Base-by-base conservation (phyloP, 306 rosid genomes). In the Cicer cuneatum region DNA sequence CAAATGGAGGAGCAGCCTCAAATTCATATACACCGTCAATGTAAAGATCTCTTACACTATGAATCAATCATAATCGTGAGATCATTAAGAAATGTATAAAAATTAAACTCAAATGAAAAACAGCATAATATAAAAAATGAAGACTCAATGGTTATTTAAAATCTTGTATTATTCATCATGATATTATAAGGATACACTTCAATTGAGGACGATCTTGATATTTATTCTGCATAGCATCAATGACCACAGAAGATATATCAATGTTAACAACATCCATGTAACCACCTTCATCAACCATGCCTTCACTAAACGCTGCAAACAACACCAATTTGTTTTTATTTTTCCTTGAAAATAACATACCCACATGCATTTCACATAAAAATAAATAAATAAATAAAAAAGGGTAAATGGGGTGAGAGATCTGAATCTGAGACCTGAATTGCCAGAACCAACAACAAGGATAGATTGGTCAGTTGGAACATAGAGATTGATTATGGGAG, bases 371-470 rank as follows among this genome's bases (percentile, higher is more conserved):
- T 46, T 15, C 56, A 68, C n/a, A 62, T 16, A 39, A 43, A 42
- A 4, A 80, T 49, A 49, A 52, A 6, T 1, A 40, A 11, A 46
- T 69, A 71, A 61, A 60, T 35, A 61, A 72, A 62, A 62, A 80
- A 8, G 54, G 24, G 46, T 7, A 18, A 7, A 11, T 33, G 41
- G 80, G 60, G 16, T 69, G 61, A 45, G 58, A 61, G 77, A 80
- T 72, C 70, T 66, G 43, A 66, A 29, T 29, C 35, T 29, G 35
- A 29, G 35, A 29, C 97, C 90, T 64, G 97, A 90, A 82, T 90
- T 92, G 57, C 97, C 97, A 65, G 86, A 92, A 81, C 97, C 97
- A 66, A 87, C 90, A 47, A 89, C 85, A 66, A 92, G 96, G 79
- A 86, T 53, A 64, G 81, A 84, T 35, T 66, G 71, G 46, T 11